Percentiles rank a stretch among this genome's conserved stretches.
Conservation (phyloP, 768 basidiomycete species). For the Solioccasus polychromus region DNA sequence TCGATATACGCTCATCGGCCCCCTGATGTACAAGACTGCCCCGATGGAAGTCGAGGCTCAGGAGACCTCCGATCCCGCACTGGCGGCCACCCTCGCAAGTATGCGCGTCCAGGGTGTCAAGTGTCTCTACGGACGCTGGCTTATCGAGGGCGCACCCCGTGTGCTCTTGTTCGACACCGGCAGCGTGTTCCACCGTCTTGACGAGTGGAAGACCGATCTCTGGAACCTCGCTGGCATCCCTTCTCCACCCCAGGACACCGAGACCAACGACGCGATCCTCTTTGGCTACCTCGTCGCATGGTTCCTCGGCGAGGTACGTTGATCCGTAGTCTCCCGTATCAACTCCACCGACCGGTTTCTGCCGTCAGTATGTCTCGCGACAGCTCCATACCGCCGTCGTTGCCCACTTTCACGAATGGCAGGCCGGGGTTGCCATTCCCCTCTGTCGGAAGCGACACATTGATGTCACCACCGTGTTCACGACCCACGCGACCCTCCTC, state of each 20-base stretch:
- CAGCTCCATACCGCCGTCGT: slow-evolving; percentile 85
- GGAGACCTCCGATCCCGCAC: slow-evolving; percentile 79
- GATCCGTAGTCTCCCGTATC: slow-evolving; percentile 11
- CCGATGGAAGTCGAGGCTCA: slow-evolving; percentile 98
- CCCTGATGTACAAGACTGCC: slow-evolving; percentile 96
- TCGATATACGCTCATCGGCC: slow-evolving; percentile 94
- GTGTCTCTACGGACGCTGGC: slow-evolving; percentile 93
- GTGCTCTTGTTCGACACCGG: slow-evolving; percentile 97
- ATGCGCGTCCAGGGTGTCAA: slow-evolving; percentile 94
- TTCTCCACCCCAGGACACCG: slow-evolving; percentile 91
- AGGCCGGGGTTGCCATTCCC: slow-evolving; percentile 93
- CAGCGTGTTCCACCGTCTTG: slow-evolving; percentile 79
- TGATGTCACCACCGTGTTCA: slow-evolving; percentile 98
- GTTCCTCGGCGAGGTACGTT: slow-evolving; percentile 97
- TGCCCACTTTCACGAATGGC: slow-evolving; percentile 99
- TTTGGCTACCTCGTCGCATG: slow-evolving; percentile 98
- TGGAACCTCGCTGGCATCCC: slow-evolving; percentile 99
- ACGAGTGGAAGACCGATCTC: slow-evolving; percentile 98
- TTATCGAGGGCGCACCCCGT: slow-evolving; percentile 94
- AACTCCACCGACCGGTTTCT: slow-evolving; percentile 8
- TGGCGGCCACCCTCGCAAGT: slow-evolving; percentile 69
- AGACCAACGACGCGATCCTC: slow-evolving; percentile 97
- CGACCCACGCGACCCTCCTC: slow-evolving; percentile 96
- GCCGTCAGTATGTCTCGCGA: slow-evolving; percentile 80
- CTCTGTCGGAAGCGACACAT: slow-evolving; percentile 95